These are phyloP conservation scores for Fusarium haematococcum DNA, from an alignment of 2,329 filamentous ascomycete genomes.

Conservation along the genomic window DNA sequence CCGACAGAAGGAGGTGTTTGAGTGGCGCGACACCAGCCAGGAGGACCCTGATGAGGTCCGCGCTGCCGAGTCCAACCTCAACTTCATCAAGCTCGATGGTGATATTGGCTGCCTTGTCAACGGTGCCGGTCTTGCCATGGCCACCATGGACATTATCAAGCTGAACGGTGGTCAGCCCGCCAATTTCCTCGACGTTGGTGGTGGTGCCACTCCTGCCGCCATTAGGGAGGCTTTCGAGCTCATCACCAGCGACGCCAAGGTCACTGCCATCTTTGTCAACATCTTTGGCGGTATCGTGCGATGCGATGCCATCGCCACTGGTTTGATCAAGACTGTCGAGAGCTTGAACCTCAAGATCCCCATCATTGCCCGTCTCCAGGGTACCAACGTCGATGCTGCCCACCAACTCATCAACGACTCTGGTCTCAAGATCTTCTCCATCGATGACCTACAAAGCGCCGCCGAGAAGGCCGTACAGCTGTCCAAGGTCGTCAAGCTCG, in stretches of 20 bases:
- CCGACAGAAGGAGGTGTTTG: constrained; percentile 96
- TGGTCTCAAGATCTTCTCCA: constrained; percentile 99
- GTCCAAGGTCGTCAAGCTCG: constrained; percentile 99
- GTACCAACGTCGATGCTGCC: constrained; percentile 97
- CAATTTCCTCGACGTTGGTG: constrained; percentile 99
- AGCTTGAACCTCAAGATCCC: constrained; percentile 96
- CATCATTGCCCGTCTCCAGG: constrained; percentile 96
- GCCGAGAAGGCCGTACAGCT: constrained; percentile 99
- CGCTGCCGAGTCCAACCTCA: constrained; percentile 92
- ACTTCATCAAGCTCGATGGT: constrained; percentile 99
- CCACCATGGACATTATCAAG: constrained; percentile 99
- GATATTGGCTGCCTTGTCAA: constrained; percentile 99
- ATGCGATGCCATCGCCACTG: constrained; percentile 96
- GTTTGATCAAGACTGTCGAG: constrained; percentile 94
- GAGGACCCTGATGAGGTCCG: constrained; percentile 98
- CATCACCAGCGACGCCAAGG: constrained; percentile 98
- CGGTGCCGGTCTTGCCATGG: constrained; percentile 98
- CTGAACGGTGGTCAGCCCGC: constrained; percentile 95
- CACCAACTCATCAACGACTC: constrained; percentile 96
- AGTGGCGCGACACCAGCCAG: constrained; percentile 92
- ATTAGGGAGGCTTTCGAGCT: constrained; percentile 99
- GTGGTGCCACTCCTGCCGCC: constrained; percentile 94
- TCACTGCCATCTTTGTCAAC: constrained; percentile 99
- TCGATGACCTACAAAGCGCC: constrained; percentile 96
- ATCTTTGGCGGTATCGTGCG: constrained; percentile 99